Conservation (phyloP, 352 stramenopile genomes). For the Globisporangium uncinulatum region DNA sequence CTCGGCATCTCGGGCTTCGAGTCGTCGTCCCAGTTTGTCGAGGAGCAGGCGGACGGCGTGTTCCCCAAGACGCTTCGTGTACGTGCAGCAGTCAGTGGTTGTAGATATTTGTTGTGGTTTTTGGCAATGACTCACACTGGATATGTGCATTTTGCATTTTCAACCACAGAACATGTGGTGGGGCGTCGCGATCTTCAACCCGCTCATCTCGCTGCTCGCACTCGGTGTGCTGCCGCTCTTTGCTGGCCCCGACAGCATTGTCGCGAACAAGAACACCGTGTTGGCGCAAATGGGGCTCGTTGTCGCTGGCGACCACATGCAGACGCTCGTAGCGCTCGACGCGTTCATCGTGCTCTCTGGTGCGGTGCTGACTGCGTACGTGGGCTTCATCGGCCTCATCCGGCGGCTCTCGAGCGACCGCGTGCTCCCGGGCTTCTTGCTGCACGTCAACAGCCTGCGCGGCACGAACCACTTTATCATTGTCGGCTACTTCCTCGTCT, state of each 20-base stretch:
- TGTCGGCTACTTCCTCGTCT: constrained; percentile 86
- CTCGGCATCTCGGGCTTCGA: constrained; percentile 94
- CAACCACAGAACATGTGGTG: constrained; percentile 89
- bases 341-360: constrained; percentile 93
- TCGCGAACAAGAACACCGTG: constrained; percentile 86
- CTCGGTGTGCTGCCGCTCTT: constrained; percentile 86
- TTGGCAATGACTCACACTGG: background rate
- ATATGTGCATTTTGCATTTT: background rate
- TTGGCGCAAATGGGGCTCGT: constrained; percentile 88
- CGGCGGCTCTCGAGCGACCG: constrained; percentile 90
- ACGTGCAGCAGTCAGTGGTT: constrained; percentile 10
- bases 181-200: constrained; percentile 93
- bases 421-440: constrained; percentile 74
- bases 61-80: constrained; percentile 91
- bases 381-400: constrained; percentile 90
- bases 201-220: constrained; percentile 88
- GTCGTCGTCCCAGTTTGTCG: constrained; percentile 92
- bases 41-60: constrained; percentile 92
- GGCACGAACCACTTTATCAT: constrained; percentile 92
- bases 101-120: background rate
- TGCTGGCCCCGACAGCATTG: constrained; percentile 53
- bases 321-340: constrained; percentile 82
- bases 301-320: constrained; percentile 68
- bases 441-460: constrained; percentile 75
- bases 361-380: constrained; percentile 91